These are phyloP conservation scores for Alternaria novae-zelandiae DNA, from an alignment of 2,329 filamentous ascomycete species.

Conservation along the genomic window DNA sequence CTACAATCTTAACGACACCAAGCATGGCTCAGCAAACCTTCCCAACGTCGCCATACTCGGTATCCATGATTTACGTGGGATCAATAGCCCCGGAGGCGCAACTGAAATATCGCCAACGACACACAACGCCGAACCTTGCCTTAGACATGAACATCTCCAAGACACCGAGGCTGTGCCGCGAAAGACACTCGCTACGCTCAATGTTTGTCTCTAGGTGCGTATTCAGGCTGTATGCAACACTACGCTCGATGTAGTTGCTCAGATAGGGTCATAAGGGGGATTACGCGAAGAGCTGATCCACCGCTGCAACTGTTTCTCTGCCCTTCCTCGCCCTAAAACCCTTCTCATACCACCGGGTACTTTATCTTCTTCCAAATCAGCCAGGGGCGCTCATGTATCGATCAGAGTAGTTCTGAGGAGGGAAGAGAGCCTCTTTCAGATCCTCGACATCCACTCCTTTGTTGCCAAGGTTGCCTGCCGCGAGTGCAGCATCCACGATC, in stretches of 20 bases:
- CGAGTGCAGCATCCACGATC: not conserved
- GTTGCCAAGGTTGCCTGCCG: not conserved
- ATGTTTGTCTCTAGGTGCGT: not conserved
- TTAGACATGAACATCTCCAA: not conserved
- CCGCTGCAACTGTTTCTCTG: constrained; percentile 55
- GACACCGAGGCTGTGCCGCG: not conserved
- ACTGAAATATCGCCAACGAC: not conserved
- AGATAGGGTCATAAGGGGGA: not conserved
- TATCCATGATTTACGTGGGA: not conserved
- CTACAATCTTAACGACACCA: not conserved
- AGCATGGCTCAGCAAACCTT: not conserved
- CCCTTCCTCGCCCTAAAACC: constrained; percentile 23
- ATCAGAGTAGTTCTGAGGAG: not conserved
- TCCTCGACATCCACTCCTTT: not conserved
- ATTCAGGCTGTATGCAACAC: not conserved
- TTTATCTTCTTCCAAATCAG: not conserved
- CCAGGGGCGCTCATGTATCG: not conserved
- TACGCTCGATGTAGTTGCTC: not conserved
- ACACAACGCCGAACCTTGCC: not conserved
- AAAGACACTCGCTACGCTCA: not conserved
- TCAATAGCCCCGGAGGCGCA: not conserved
- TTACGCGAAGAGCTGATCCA: constrained; percentile 42
- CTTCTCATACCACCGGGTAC: not conserved
- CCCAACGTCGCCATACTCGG: not conserved
- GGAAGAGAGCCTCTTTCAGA: not conserved